phyloP scores from a whole-genome alignment of 2,329 filamentous ascomycete species.

The Zasmidium cellare region DNA sequence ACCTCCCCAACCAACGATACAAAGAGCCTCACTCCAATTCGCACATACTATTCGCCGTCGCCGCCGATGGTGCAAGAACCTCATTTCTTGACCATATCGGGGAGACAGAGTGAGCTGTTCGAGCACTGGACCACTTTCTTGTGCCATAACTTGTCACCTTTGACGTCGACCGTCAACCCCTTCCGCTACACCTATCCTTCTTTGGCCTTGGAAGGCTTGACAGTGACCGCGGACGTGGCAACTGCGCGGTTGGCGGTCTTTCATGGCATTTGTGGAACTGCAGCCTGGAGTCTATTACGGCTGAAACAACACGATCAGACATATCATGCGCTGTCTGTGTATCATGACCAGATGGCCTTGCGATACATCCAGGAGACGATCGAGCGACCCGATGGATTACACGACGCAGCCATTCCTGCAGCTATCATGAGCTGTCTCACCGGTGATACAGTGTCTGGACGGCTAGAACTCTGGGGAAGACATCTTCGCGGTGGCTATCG shows the following conservation, averaged over 20 bases:
- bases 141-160: slow-evolving; percentile 5
- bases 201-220: slow-evolving; percentile 7
- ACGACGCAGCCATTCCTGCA: slow-evolving; percentile 8
- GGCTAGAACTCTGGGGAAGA: slow-evolving; percentile 4
- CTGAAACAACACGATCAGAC: slow-evolving; percentile 1
- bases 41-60: background rate
- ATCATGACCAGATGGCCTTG: slow-evolving; percentile 8
- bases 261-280: slow-evolving; percentile 12
- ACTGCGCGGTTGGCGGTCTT: slow-evolving; percentile 6
- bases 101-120: slow-evolving; percentile 5
- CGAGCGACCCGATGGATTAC: background rate
- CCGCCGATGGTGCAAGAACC: background rate
- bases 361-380: slow-evolving; percentile 9
- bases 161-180: slow-evolving; percentile 2
- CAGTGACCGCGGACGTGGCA: background rate
- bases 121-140: slow-evolving; percentile 8
- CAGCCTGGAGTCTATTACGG: slow-evolving; percentile 8
- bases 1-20: background rate
- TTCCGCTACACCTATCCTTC: slow-evolving; percentile 9
- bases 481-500: slow-evolving; percentile 7
- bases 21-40: background rate
- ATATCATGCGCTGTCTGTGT: slow-evolving; percentile 6
- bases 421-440: slow-evolving; percentile 11
- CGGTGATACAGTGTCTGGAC: slow-evolving; percentile 2
- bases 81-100: background rate